Evolutionary conservation across 305 asterid genomes (phyloP).

Genomic region (Petunia hybrid): DNA sequence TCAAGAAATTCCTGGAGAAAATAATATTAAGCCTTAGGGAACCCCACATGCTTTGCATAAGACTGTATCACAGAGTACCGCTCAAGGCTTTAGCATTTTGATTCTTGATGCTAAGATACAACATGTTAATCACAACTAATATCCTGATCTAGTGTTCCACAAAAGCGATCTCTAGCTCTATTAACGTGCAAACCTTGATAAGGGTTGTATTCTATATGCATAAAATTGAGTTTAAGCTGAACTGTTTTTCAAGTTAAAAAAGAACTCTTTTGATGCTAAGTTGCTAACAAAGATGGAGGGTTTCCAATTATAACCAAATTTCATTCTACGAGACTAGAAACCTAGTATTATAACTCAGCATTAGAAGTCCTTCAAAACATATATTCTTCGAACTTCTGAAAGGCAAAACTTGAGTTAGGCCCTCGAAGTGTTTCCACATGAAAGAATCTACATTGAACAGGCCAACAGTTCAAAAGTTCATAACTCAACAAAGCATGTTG

Average conservation of each 20-base stretch:
- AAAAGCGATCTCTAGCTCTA: background rate
- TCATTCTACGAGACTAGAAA: background rate
- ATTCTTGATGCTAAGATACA: background rate
- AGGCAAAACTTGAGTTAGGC: background rate
- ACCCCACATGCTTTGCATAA: background rate
- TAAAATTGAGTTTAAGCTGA: background rate
- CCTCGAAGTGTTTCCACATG: background rate
- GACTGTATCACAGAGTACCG: background rate
- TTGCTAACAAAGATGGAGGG: background rate
- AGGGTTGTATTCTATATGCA: background rate
- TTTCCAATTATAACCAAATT: constrained; percentile 4
- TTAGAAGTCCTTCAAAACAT: background rate
- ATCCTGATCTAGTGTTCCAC: background rate
- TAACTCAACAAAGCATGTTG: constrained; percentile 5
- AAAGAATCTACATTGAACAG: background rate
- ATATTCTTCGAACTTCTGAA: constrained; percentile 6
- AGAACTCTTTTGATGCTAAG: background rate
- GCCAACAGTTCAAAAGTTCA: background rate
- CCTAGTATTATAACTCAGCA: background rate
- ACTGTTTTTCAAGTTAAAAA: background rate
- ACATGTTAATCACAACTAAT: background rate
- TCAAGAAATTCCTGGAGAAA: background rate
- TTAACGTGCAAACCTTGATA: background rate
- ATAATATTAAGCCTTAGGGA: background rate
- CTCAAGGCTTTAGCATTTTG: background rate